Conservation (phyloP, 2,329 filamentous ascomycete genomes). For the Simplicillium aogashimaense region DNA sequence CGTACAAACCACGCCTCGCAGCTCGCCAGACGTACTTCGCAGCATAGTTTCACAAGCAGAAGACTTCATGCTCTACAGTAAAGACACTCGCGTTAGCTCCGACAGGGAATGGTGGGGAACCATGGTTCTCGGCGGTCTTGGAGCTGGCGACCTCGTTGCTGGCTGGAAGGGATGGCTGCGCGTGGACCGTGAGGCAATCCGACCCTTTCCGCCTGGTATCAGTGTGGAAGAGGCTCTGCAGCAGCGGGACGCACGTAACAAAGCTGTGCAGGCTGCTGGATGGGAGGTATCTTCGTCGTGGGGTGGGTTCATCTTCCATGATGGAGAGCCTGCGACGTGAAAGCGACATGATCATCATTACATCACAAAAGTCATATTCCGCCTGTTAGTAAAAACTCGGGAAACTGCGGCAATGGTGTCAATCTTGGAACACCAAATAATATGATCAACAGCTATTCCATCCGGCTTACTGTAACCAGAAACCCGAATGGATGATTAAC, state of each 20-base stretch:
- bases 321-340: not conserved
- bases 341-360: no score
- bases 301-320: slow-evolving; percentile 35
- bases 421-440: no score
- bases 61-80: slow-evolving; percentile 40
- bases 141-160: slow-evolving; percentile 20
- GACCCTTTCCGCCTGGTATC: slow-evolving; percentile 25
- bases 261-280: slow-evolving; percentile 28
- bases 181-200: slow-evolving; percentile 32
- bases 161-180: slow-evolving; percentile 41
- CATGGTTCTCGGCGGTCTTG: slow-evolving; percentile 35
- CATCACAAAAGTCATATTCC: no score
- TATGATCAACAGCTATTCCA: no score
- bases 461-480: no score
- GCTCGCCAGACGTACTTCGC: slow-evolving; percentile 16
- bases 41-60: slow-evolving; percentile 29
- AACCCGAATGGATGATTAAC: no score
- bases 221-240: slow-evolving; percentile 35
- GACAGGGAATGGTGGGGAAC: slow-evolving; percentile 49
- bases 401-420: no score
- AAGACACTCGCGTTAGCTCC: slow-evolving; percentile 26
- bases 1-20: slow-evolving; percentile 30
- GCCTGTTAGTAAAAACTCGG: no score
- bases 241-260: slow-evolving; percentile 27
- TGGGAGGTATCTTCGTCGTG: slow-evolving; percentile 39